A percentile compares a stretch with the other conserved stretches of the same genome.
Conservation (phyloP, 2,329 filamentous ascomycete genomes). For the Fusarium sp. region DNA sequence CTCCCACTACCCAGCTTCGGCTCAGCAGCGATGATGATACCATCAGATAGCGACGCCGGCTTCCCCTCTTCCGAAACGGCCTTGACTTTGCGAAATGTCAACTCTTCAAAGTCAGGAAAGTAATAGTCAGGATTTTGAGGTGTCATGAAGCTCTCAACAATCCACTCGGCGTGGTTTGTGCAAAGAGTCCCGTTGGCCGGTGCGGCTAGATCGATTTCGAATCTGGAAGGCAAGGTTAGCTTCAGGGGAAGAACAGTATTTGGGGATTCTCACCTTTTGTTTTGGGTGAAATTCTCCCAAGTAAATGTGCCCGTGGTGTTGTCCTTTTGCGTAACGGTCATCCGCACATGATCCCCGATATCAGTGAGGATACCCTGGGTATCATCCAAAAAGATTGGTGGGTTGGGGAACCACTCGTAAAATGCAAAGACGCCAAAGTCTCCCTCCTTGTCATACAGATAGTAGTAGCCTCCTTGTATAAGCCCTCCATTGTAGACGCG, state of each 20-base stretch:
- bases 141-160: constrained; percentile 13
- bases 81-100: constrained; percentile 9
- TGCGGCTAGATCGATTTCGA: background rate
- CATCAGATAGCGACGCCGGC: background rate
- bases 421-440: constrained; percentile 18
- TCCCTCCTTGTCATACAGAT: constrained; percentile 4
- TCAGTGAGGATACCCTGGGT: background rate
- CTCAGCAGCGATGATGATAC: background rate
- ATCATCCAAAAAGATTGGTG: constrained; percentile 3
- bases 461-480: constrained; percentile 13
- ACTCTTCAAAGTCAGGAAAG: constrained; percentile 10
- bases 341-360: constrained; percentile 17
- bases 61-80: constrained; percentile 5
- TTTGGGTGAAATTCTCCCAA: constrained; percentile 11
- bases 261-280: background rate
- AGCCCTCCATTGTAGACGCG: background rate
- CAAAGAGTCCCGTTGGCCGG: constrained; percentile 7
- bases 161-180: constrained; percentile 17
- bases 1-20: background rate
- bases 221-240: background rate
- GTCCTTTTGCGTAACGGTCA: constrained; percentile 9
- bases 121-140: background rate
- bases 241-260: background rate
- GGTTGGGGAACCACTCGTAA: constrained; percentile 15
- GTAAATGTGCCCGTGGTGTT: constrained; percentile 7